Conservation (phyloP, 2,329 filamentous ascomycete genomes). For the Bimuria novae-zelandiae region DNA sequence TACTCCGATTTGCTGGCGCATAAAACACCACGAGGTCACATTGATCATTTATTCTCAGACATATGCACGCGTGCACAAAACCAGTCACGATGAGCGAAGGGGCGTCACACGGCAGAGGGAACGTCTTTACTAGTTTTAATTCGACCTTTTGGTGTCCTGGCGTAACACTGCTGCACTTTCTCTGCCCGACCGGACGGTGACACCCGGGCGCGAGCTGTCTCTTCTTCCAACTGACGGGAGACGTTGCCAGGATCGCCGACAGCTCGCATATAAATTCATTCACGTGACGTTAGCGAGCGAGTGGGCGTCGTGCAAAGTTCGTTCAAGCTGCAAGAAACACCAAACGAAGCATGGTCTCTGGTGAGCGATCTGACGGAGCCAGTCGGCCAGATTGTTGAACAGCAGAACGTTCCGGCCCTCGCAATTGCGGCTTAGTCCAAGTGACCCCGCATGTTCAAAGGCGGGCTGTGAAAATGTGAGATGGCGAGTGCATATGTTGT, state of each 20-base stretch:
- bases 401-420: neutral
- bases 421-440: too few relatives aligned
- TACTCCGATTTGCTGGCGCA: neutral
- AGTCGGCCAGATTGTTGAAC: neutral
- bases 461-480: too few relatives aligned
- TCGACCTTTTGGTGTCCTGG: slow-evolving; percentile 5
- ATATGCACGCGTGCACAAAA: slow-evolving; percentile 29
- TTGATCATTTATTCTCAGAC: slow-evolving; percentile 11
- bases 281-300: slow-evolving; percentile 31
- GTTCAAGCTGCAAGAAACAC: slow-evolving; percentile 7
- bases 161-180: neutral
- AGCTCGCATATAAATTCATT: slow-evolving; percentile 34
- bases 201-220: slow-evolving; percentile 25
- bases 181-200: slow-evolving; percentile 23
- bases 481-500: too few relatives aligned
- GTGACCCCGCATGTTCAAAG: neutral
- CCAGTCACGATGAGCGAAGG: slow-evolving; percentile 21
- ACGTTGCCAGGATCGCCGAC: slow-evolving; percentile 23
- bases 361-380: neutral
- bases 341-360: neutral
- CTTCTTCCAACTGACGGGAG: slow-evolving; percentile 38
- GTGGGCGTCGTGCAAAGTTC: slow-evolving; percentile 14
- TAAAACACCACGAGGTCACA: slow-evolving; percentile 16
- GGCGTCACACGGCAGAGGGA: slow-evolving; percentile 29
- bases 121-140: slow-evolving; percentile 19